These are phyloP conservation scores for Grifola frondosa DNA, from an alignment of 1,284 basidiomycete species.

Conservation along the genomic window DNA sequence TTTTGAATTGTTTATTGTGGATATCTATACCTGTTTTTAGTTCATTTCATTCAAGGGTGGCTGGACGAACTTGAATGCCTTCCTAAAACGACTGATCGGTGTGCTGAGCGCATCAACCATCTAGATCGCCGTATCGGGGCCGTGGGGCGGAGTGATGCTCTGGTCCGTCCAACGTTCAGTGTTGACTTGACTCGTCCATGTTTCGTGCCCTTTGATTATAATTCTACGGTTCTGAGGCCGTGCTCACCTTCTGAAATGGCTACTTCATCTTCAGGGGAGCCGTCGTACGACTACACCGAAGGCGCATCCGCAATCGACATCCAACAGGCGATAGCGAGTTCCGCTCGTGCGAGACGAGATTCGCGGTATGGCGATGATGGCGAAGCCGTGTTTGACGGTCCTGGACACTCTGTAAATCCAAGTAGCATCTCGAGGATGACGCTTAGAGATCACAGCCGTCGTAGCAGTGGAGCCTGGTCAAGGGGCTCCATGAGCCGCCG, in stretches of 20 bases:
- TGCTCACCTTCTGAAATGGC: no score
- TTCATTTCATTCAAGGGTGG: no score
- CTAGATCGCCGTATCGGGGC: no score
- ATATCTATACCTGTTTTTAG: no score
- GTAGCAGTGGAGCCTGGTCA: constrained; percentile 59
- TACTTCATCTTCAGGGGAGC: constrained; percentile 19
- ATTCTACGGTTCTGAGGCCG: no score
- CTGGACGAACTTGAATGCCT: no score
- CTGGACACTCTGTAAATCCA: constrained; percentile 67
- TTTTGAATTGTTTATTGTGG: no score
- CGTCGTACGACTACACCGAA: constrained; percentile 71
- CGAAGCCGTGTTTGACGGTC: constrained; percentile 74
- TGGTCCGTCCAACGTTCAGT: background rate
- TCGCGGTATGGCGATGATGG: constrained; percentile 64
- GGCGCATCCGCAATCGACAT: constrained; percentile 79
- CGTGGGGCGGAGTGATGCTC: background rate
- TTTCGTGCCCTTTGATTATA: background rate
- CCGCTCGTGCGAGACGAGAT: constrained; percentile 53
- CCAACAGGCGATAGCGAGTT: constrained; percentile 49
- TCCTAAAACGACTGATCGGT: no score
- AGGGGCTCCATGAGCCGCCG: constrained; percentile 41
- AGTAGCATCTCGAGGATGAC: constrained; percentile 80
- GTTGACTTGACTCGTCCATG: background rate
- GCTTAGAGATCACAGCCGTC: constrained; percentile 47
- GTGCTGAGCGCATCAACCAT: no score